These are phyloP conservation scores for Hyphodiscus sp. DNA, from an alignment of 2,329 filamentous ascomycete genomes.

Conservation along the genomic window DNA sequence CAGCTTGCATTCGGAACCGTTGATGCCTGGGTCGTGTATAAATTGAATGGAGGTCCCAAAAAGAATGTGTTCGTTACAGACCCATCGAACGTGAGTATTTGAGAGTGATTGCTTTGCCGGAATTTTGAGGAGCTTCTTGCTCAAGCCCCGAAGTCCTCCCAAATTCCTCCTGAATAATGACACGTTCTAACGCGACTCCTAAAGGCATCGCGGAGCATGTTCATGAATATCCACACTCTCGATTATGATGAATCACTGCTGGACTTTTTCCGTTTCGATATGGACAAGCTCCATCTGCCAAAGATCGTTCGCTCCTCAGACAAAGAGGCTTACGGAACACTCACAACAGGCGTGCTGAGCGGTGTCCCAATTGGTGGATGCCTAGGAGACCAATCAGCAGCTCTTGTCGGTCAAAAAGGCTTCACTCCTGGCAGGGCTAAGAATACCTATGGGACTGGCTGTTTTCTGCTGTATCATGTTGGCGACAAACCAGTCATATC, in stretches of 20 bases:
- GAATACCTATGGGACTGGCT: slow-evolving; percentile 82
- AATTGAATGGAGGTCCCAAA: slow-evolving; percentile 66
- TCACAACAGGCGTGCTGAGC: slow-evolving; percentile 55
- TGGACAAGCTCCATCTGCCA: slow-evolving; percentile 66
- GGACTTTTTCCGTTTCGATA: slow-evolving; percentile 68
- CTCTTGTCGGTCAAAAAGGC: slow-evolving; percentile 72
- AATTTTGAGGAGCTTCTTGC: too few relatives aligned
- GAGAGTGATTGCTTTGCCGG: too few relatives aligned
- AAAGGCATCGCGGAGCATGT: slow-evolving; percentile 74
- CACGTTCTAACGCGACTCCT: too few relatives aligned
- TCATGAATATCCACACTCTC: slow-evolving; percentile 79
- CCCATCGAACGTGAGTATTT: slow-evolving; percentile 58
- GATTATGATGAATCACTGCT: slow-evolving; percentile 74
- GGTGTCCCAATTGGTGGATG: slow-evolving; percentile 69
- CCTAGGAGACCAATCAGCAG: slow-evolving; percentile 75
- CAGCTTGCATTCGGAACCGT: slow-evolving; percentile 79
- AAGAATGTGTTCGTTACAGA: slow-evolving; percentile 72
- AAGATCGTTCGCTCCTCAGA: slow-evolving; percentile 74
- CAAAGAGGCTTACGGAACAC: slow-evolving; percentile 57
- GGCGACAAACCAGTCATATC: slow-evolving; percentile 75
- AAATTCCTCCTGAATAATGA: too few relatives aligned
- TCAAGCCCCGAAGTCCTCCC: too few relatives aligned
- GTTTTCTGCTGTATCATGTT: slow-evolving; percentile 79
- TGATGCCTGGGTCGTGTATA: slow-evolving; percentile 82
- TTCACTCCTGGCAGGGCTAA: slow-evolving; percentile 72